Evolutionary conservation across 371 early-diverging fungal species (phyloP).

Genomic region (Basidiobolus meristosporus): DNA sequence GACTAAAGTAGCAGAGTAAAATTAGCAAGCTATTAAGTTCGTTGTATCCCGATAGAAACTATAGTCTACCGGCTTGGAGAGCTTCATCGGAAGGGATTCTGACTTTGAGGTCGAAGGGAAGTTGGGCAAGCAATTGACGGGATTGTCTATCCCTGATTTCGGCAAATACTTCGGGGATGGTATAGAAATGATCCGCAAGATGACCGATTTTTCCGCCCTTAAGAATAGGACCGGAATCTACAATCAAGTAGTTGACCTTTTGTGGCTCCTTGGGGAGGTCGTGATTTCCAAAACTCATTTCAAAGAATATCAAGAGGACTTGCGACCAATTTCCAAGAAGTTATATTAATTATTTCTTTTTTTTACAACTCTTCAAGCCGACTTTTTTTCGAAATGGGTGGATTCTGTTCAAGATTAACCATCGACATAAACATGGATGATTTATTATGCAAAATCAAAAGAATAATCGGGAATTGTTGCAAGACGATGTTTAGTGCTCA

Average conservation of each 20-base stretch:
- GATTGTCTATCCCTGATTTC: constrained; percentile 72
- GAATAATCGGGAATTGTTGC: no score
- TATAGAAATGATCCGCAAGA: constrained; percentile 48
- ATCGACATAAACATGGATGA: no score
- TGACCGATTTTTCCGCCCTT: not conserved
- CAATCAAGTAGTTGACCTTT: not conserved
- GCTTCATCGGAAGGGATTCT: constrained; percentile 57
- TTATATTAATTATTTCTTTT: no score
- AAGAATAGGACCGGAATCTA: not conserved
- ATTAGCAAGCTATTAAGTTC: not conserved
- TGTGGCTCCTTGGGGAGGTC: no score
- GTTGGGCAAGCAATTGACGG: constrained; percentile 33
- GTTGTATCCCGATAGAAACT: not conserved
- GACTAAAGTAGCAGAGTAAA: constrained; percentile 16
- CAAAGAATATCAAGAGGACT: no score
- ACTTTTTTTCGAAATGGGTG: no score
- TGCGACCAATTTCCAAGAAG: no score
- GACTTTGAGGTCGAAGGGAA: constrained; percentile 43
- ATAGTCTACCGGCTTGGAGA: constrained; percentile 37
- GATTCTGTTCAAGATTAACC: no score
- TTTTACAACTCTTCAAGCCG: no score
- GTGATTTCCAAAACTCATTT: no score
- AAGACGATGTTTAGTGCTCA: not conserved
- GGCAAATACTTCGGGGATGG: constrained; percentile 70
- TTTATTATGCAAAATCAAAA: no score